Evolutionary conservation across 371 early-diverging fungal genomes (phyloP), one percentile per base, ranked within the genome.

Genomic region (Haplosporangium sp.): DNA sequence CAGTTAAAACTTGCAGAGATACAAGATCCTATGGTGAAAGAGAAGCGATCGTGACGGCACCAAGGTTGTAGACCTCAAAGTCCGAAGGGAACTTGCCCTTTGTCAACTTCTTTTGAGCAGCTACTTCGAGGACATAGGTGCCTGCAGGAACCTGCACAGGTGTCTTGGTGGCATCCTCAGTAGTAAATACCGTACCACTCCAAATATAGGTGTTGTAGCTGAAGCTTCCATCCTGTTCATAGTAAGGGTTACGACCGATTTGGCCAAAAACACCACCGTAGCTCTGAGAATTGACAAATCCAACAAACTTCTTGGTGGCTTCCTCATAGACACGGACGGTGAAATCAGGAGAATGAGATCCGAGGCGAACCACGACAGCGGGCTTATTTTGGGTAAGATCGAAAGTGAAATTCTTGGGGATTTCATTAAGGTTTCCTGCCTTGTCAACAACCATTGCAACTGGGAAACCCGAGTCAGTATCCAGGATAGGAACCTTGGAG

Each of bases 401-500:
- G 35, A 65, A 77, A 15, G n/a, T 47, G 56, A 11, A 62, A 9
- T 59, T 45, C 50, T 50, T 53, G 34, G 67, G 67, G 42, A 50
- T 19, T 0, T 50, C 67, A 19, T 35, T 42, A 34, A 69, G 20
- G 17, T 39, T 65, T 4, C n/a, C 38, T 40, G 20, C 27, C 19
- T 69, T 44, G 60, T 59, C 34, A 47, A 15, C 37, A 19, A 20
- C 17, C n/a, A 55, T n/a, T 4, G 15, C 15, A n/a, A 11, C 19
- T 27, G 76, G 76, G 63, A 67, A 40, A 7, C 68, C 60, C 11
- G 13, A 11, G 20, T 53, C 35, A n/a, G 60, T 63, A 27, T 74
- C 86, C 55, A 89, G 82, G 4, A 88, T 85, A 4, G 88, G 89
- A 8, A 89, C 65, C 17, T 84, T 65, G 27, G 63, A 37, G n/a